Evolutionary conservation across 2,329 filamentous ascomycete species (phyloP).

Genomic region (Harringtonia aguacate): DNA sequence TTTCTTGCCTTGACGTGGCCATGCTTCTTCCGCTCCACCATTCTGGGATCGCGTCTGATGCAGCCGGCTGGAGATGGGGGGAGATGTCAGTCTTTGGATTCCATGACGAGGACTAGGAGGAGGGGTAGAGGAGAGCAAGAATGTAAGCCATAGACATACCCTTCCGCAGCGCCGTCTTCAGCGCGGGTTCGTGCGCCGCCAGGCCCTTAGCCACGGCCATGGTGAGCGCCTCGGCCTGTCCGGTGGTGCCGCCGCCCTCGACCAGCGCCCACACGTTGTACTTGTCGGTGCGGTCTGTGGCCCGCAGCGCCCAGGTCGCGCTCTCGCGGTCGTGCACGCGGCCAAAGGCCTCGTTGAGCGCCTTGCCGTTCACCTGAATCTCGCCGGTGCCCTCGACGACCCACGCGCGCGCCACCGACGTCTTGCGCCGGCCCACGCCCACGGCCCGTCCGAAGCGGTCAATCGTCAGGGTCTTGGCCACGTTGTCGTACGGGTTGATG

Average conservation of each 20-base stretch:
- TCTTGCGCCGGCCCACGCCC: constrained; percentile 79
- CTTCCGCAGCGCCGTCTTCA: constrained; percentile 80
- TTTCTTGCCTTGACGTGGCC: constrained; percentile 95
- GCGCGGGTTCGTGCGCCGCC: constrained; percentile 78
- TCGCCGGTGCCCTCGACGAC: constrained; percentile 90
- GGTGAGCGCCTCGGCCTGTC: constrained; percentile 90
- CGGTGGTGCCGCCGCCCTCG: constrained; percentile 80
- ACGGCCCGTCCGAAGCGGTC: constrained; percentile 70
- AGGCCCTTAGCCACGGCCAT: constrained; percentile 82
- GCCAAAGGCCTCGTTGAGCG: constrained; percentile 70
- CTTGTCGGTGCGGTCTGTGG: constrained; percentile 77
- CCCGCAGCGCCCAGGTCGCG: constrained; percentile 80
- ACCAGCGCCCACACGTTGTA: constrained; percentile 92
- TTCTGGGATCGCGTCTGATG: constrained; percentile 81
- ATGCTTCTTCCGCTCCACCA: constrained; percentile 96
- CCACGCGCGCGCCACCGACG: constrained; percentile 72
- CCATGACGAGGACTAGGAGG: background rate
- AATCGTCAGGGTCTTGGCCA: constrained; percentile 51
- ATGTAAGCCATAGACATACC: constrained; percentile 46
- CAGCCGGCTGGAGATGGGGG: constrained; percentile 62
- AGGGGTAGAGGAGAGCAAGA: background rate
- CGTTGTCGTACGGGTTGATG: constrained; percentile 59
- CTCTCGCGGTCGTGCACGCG: constrained; percentile 91
- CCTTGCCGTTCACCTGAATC: constrained; percentile 80
- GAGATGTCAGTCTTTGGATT: constrained; percentile 10